phyloP scores from a whole-genome alignment of 2,329 filamentous ascomycete species.

The Colletotrichum higginsianum region DNA sequence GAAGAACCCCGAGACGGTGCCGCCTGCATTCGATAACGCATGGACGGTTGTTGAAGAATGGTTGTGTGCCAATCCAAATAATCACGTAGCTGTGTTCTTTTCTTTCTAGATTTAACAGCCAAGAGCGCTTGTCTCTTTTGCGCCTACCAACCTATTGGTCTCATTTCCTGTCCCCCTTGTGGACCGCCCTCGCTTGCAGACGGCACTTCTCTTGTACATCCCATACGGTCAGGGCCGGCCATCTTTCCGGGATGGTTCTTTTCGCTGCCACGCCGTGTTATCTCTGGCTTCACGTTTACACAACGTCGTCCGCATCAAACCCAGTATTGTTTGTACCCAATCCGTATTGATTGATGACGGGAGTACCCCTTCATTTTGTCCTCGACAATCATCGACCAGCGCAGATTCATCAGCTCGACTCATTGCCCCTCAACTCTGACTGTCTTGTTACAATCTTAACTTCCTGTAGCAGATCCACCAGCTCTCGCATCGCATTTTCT shows the following conservation, averaged over 20 bases:
- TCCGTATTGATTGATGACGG: constrained; percentile 3
- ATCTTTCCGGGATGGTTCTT: neutral
- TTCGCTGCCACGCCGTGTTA: neutral
- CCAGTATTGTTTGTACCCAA: neutral
- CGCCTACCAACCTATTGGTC: neutral
- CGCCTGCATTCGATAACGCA: neutral
- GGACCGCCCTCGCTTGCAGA: neutral
- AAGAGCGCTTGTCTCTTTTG: neutral
- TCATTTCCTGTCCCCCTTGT: neutral
- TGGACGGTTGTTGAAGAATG: neutral
- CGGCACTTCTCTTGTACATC: neutral
- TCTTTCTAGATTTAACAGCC: neutral
- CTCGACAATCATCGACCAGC: neutral
- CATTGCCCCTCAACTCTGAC: neutral
- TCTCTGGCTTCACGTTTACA: neutral
- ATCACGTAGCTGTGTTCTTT: neutral
- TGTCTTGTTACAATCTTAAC: neutral
- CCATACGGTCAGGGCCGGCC: neutral
- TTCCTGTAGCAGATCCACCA: neutral
- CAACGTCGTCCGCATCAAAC: neutral
- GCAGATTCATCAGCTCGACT: neutral
- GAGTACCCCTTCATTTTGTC: neutral
- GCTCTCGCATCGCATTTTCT: neutral
- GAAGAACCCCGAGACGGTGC: neutral
- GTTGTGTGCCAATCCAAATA: constrained; percentile 2